phyloP scores from a whole-genome alignment of 345 rosid genomes.

The Cardamine resedifolia region DNA sequence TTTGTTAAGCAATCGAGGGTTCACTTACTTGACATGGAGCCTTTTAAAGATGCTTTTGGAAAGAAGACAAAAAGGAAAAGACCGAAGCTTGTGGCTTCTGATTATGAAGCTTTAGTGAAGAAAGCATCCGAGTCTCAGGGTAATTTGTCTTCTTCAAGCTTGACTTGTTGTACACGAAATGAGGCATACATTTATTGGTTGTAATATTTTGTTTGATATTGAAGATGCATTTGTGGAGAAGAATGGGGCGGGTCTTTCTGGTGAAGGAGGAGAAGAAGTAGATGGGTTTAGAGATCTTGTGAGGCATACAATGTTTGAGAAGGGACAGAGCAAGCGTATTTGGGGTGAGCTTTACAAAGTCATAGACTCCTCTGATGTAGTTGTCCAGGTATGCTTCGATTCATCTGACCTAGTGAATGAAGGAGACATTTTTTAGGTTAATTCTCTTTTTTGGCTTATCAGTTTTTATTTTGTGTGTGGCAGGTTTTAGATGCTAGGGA shows the following conservation, averaged over 20 bases:
- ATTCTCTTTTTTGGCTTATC: neutral
- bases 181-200: neutral
- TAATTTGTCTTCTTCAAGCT: slow-evolving; percentile 26
- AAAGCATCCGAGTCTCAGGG: slow-evolving; percentile 89
- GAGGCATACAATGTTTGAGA: slow-evolving; percentile 94
- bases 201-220: slow-evolving; percentile 5
- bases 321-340: slow-evolving; percentile 97
- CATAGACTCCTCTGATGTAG: slow-evolving; percentile 91
- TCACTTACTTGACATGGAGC: slow-evolving; percentile 78
- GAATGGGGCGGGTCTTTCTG: slow-evolving; percentile 44
- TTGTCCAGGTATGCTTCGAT: slow-evolving; percentile 66
- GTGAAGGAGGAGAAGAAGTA: slow-evolving; percentile 55
- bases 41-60: slow-evolving; percentile 89
- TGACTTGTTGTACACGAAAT: neutral
- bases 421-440: neutral
- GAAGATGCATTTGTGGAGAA: slow-evolving; percentile 70
- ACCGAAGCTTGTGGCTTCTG: slow-evolving; percentile 76
- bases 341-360: slow-evolving; percentile 99
- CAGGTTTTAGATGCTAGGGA: slow-evolving; percentile 98
- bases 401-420: neutral
- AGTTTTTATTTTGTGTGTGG: neutral
- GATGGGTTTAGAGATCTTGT: slow-evolving; percentile 91
- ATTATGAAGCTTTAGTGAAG: slow-evolving; percentile 74
- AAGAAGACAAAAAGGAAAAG: slow-evolving; percentile 75
- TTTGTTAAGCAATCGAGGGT: slow-evolving; percentile 76